Conservation (phyloP, 257 asterid genomes). For the Orobanche coerulescens region DNA sequence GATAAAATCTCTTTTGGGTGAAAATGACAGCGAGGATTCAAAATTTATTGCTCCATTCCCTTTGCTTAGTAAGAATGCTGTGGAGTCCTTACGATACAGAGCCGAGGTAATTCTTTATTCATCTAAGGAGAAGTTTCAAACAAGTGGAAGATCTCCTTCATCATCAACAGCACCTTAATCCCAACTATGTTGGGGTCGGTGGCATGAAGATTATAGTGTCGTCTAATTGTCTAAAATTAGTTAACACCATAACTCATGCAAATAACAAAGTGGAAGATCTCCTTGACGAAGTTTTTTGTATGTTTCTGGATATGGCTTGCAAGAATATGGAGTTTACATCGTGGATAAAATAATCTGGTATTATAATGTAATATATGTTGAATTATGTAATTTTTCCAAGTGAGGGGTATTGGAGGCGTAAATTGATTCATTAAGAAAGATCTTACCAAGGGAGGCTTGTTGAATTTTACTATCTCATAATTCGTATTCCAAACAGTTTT, state of each 20-base stretch:
- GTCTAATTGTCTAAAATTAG: no score
- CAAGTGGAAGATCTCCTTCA: conserved; percentile 5
- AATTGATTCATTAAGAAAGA: neutral
- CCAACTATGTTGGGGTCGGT: no score
- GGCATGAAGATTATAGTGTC: no score
- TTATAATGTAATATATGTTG: no score
- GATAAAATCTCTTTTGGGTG: conserved; percentile 68
- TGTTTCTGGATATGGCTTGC: neutral
- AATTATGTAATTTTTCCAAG: no score
- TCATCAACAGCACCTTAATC: no score
- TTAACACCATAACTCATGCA: no score
- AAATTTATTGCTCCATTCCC: conserved; percentile 87
- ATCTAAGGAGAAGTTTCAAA: conserved; percentile 2
- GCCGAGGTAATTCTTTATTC: conserved; percentile 60
- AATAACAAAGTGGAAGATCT: conserved; percentile 9
- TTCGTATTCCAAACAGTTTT: neutral
- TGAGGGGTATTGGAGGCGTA: no score
- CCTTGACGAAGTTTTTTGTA: neutral
- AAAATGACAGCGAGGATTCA: conserved; percentile 49
- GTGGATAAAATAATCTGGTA: no score
- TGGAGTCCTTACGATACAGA: conserved; percentile 87
- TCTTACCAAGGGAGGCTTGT: neutral
- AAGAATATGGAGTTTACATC: neutral
- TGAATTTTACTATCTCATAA: neutral
- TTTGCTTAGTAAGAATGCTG: conserved; percentile 71